Conservation (phyloP, 768 basidiomycete genomes). For the Tricholoma flavovirens region DNA sequence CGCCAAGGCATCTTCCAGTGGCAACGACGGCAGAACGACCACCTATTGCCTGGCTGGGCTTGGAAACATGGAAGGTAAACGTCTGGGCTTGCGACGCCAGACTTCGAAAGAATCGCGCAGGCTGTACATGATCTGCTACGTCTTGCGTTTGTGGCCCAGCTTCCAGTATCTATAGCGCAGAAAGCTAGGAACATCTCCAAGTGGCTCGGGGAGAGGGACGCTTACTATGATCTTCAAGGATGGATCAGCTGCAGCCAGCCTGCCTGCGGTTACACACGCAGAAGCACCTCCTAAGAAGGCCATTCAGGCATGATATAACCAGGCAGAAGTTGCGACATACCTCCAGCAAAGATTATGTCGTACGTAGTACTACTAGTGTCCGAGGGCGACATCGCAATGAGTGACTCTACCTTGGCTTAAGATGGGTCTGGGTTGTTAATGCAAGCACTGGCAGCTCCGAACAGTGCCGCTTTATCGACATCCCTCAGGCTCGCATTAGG, state of each 20-base stretch:
- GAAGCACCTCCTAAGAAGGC: slow-evolving; percentile 39
- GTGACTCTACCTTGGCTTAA: too few species aligned
- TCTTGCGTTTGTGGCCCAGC: slow-evolving; percentile 48
- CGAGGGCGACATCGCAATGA: not conserved
- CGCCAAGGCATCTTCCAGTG: slow-evolving; percentile 49
- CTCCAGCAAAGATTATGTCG: slow-evolving; percentile 56
- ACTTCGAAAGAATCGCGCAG: slow-evolving; percentile 44
- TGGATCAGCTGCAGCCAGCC: slow-evolving; percentile 49
- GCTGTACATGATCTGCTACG: slow-evolving; percentile 43
- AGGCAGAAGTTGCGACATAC: slow-evolving; percentile 24
- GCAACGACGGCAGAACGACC: slow-evolving; percentile 41
- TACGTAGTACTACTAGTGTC: slow-evolving; percentile 19
- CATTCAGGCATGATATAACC: not conserved
- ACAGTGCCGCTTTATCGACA: too few species aligned
- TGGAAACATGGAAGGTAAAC: slow-evolving; percentile 40
- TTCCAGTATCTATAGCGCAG: slow-evolving; percentile 42
- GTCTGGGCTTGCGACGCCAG: slow-evolving; percentile 33
- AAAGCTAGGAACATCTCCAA: not conserved
- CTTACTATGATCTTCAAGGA: slow-evolving; percentile 52
- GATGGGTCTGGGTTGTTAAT: too few species aligned
- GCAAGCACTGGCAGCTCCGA: too few species aligned
- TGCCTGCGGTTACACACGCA: slow-evolving; percentile 52
- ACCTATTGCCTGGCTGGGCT: slow-evolving; percentile 33
- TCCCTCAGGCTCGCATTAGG: too few species aligned
- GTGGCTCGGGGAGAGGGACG: too few species aligned